Evolutionary conservation across 2,329 filamentous ascomycete genomes (phyloP).

Genomic region (Tothia fuscella): DNA sequence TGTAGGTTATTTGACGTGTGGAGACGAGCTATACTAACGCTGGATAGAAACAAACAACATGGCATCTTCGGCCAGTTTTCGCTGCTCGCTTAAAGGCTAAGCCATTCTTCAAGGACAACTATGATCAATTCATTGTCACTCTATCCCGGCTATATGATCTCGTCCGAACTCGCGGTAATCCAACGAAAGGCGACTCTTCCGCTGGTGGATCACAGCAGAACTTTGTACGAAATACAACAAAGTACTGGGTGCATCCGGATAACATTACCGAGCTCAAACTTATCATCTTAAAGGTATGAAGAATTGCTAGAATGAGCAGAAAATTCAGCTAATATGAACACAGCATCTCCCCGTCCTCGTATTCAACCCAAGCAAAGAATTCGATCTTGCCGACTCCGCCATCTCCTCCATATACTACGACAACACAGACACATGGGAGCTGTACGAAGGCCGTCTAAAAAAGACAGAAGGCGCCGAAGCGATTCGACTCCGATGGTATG

Average conservation of each 20-base stretch:
- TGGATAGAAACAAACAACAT: conserved; percentile 75
- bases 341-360: conserved; percentile 87
- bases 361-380: conserved; percentile 95
- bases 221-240: conserved; percentile 94
- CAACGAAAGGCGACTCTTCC: conserved; percentile 79
- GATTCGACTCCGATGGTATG: conserved; percentile 93
- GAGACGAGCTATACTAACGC: not conserved
- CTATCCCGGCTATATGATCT: conserved; percentile 92
- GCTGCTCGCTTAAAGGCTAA: conserved; percentile 88
- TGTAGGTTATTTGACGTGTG: conserved; percentile 39
- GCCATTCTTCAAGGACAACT: conserved; percentile 98
- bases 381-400: conserved; percentile 77
- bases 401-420: conserved; percentile 99
- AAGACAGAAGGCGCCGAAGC: conserved; percentile 97
- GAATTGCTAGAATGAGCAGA: too few species aligned
- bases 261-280: conserved; percentile 98
- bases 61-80: conserved; percentile 93
- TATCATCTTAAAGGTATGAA: conserved; percentile 70
- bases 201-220: conserved; percentile 88
- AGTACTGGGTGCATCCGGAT: conserved; percentile 98
- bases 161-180: conserved; percentile 84
- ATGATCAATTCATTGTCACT: conserved; percentile 89
- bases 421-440: conserved; percentile 83
- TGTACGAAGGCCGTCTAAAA: conserved; percentile 88
- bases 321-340: too few species aligned